Conservation (phyloP, 257 asterid species). For the Solanum neorickii region DNA sequence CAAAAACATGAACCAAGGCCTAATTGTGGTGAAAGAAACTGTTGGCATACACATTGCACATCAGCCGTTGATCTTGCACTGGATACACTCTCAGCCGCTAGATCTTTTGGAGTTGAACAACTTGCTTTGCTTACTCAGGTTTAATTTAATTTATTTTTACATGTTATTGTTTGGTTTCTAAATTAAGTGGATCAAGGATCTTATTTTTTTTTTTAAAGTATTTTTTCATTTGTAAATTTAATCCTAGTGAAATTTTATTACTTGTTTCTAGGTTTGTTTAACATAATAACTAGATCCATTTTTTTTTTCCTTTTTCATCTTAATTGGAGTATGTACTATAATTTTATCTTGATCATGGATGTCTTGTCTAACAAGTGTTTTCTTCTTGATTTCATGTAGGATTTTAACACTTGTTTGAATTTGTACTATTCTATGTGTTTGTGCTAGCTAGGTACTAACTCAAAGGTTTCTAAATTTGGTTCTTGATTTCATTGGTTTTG, state of each 20-base stretch:
- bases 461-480: slow-evolving; percentile 33
- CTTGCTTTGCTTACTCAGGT: slow-evolving; percentile 96
- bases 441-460: background rate
- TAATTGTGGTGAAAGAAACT: slow-evolving; percentile 67
- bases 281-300: slow-evolving; percentile 3
- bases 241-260: slow-evolving; percentile 5
- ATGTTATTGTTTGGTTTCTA: background rate
- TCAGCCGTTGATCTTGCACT: slow-evolving; percentile 98
- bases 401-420: slow-evolving; percentile 14
- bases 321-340: background rate
- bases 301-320: background rate
- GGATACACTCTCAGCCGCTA: slow-evolving; percentile 86
- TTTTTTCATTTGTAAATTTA: background rate
- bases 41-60: slow-evolving; percentile 97
- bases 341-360: background rate
- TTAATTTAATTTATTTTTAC: background rate
- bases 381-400: background rate
- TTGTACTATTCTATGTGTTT: slow-evolving; percentile 15
- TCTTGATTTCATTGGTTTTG: slow-evolving; percentile 40
- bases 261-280: slow-evolving; percentile 6
- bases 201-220: background rate
- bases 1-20: slow-evolving; percentile 90
- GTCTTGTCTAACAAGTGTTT: background rate
- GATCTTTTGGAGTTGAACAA: slow-evolving; percentile 87
- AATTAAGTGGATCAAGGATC: background rate